A percentile compares a stretch with the other conserved stretches of the same genome.
phyloP scores from a whole-genome alignment of 2,329 filamentous ascomycete genomes.

The Atkinsonella texensis region DNA sequence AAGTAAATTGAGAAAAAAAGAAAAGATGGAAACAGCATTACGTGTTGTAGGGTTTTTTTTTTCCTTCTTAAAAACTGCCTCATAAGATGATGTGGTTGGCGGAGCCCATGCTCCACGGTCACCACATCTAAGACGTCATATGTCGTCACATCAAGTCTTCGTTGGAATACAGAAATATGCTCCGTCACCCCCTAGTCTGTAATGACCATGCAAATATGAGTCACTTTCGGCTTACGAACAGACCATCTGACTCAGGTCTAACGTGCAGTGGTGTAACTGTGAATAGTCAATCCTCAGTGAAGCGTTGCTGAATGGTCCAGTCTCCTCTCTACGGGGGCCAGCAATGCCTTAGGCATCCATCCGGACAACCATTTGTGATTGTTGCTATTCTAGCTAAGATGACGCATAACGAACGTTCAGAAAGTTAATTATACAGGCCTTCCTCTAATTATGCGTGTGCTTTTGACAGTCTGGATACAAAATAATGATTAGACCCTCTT shows the following conservation, averaged over 20 bases:
- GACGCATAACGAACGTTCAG: conserved; percentile 2
- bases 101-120: conserved; percentile 13
- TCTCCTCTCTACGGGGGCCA: not conserved
- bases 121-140: conserved; percentile 20
- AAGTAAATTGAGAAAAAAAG: not conserved
- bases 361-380: not conserved
- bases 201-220: not conserved
- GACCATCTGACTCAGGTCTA: not conserved
- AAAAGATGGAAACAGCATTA: not conserved
- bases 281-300: not conserved
- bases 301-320: not conserved
- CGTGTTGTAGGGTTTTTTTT: conserved; percentile 1
- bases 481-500: not conserved
- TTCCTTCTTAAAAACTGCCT: not conserved
- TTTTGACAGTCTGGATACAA: not conserved
- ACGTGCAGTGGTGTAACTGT: not conserved
- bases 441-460: not conserved
- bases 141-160: not conserved
- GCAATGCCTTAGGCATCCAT: not conserved
- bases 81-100: not conserved
- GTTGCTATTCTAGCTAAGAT: not conserved
- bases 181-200: not conserved
- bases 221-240: not conserved
- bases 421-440: conserved; percentile 4
- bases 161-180: too few relatives aligned